These are phyloP conservation scores for Fraxinus platypoda DNA, from an alignment of 305 asterid species.

Conservation along the genomic window DNA sequence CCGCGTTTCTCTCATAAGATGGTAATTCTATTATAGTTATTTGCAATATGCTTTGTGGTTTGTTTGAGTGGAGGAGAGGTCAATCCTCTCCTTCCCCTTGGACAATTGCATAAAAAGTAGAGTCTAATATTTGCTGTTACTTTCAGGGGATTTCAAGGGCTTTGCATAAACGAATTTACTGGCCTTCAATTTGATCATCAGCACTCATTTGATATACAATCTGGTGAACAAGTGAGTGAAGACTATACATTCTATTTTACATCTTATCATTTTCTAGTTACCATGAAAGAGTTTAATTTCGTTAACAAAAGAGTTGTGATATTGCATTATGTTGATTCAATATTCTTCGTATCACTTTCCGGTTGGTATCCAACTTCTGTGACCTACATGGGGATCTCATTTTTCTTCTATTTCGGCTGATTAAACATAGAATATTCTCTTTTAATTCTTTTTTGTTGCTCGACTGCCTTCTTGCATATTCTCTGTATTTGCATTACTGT, in stretches of 20 bases:
- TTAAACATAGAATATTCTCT: neutral
- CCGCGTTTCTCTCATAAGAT: slow-evolving; percentile 88
- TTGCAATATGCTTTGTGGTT: neutral
- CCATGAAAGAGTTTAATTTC: neutral
- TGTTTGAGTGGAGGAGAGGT: neutral
- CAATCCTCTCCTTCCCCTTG: neutral
- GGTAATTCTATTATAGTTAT: slow-evolving; percentile 38
- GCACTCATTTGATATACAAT: slow-evolving; percentile 67
- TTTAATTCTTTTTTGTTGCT: neutral
- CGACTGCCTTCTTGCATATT: neutral
- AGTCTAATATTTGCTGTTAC: slow-evolving; percentile 12
- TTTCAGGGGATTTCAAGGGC: slow-evolving; percentile 98
- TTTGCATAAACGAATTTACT: slow-evolving; percentile 82
- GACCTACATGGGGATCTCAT: neutral
- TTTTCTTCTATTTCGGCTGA: neutral
- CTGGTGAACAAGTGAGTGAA: slow-evolving; percentile 89
- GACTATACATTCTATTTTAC: slow-evolving; percentile 2
- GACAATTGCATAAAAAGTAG: neutral
- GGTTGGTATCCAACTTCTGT: neutral
- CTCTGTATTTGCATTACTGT: neutral
- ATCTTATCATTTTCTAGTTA: neutral
- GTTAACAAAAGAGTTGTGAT: neutral
- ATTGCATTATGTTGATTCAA: neutral
- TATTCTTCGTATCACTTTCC: neutral
- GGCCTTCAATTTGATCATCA: slow-evolving; percentile 93